These are phyloP conservation scores for Pythium coloratum DNA, from an alignment of 352 stramenopile species.

Conservation along the genomic window DNA sequence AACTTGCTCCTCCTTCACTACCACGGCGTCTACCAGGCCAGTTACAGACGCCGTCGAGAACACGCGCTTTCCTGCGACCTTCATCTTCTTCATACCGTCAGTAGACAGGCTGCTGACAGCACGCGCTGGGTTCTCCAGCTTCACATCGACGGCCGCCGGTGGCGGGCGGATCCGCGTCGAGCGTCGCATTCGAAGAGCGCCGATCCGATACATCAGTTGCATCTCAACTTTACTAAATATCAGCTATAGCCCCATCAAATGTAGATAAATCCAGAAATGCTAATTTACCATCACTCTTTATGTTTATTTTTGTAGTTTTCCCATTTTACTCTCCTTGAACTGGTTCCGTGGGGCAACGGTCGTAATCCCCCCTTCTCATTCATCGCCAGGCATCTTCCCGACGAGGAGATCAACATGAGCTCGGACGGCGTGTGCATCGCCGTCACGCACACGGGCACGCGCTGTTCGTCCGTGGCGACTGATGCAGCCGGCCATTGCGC, in stretches of 20 bases:
- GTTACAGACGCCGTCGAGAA: slow-evolving; percentile 1
- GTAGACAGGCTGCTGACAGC: not conserved
- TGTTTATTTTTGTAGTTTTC: not conserved
- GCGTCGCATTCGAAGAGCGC: slow-evolving; percentile 11
- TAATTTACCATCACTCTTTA: no score
- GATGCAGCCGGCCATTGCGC: slow-evolving; percentile 51
- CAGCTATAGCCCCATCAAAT: no score
- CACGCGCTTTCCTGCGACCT: slow-evolving; percentile 5
- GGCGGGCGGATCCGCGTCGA: slow-evolving; percentile 20
- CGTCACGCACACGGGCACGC: slow-evolving; percentile 65
- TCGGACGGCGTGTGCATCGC: slow-evolving; percentile 43
- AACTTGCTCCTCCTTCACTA: not conserved
- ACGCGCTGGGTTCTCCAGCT: not conserved
- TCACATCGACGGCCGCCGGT: slow-evolving; percentile 1
- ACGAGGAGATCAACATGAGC: slow-evolving; percentile 30
- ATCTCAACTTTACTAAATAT: no score
- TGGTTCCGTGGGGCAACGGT: not conserved
- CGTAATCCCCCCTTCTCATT: not conserved
- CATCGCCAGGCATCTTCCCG: not conserved
- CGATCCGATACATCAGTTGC: no score
- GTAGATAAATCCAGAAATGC: no score
- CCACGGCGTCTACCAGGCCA: not conserved
- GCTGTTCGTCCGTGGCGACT: slow-evolving; percentile 54
- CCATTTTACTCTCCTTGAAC: not conserved
- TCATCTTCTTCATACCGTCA: not conserved